Evolutionary conservation across 169 alveolate genomes (phyloP), one percentile per base, ranked within the genome.

Genomic region (Plasmodium yoelii): DNA sequence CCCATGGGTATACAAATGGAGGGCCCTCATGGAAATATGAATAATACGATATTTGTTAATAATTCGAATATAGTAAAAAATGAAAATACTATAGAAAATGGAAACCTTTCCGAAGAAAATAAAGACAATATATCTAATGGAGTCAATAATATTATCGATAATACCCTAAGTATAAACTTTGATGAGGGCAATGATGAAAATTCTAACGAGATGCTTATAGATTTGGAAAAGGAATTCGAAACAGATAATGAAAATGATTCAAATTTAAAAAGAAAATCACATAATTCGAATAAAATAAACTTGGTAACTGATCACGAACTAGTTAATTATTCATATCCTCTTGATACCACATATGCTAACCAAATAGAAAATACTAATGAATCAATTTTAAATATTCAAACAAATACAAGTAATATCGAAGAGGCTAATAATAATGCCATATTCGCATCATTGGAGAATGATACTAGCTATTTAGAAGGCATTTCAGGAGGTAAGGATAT

Each of bases 221-320:
- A 77, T 39, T 47, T 77, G 47, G 88, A 77, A 55, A 77, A 77
- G 49, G 88, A 77, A 44, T 77, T 77, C 68, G 77, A 77, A 63
- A 77, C 88, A 39, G 88, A 77, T 56, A 64, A 26, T 15, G 88
- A 77, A 15, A 55, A 49, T 59, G 73, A 57, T 22, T n/a, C 19
- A 19, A 8, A 60, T 34, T 13, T 22, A 19, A 46, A 71, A 18
- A n/a, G 59, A 4, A 51, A 71, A 22, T 8, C 56, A 24, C 13
- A 6, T 59, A 59, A 59, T 18, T 59, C 68, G 9, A 18, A 24
- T 18, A 26, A 59, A 39, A 19, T 59, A 59, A 59, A 59, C 12
- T 19, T 18, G 34, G n/a, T 18, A 15, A 59, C 3, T 59, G 68
- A 22, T 51, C 42, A 34, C 4, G 42, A 34, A 34, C 42, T 34